These are phyloP conservation scores for Curvularia spicifera DNA, from an alignment of 2,329 filamentous ascomycete genomes.

Conservation along the genomic window DNA sequence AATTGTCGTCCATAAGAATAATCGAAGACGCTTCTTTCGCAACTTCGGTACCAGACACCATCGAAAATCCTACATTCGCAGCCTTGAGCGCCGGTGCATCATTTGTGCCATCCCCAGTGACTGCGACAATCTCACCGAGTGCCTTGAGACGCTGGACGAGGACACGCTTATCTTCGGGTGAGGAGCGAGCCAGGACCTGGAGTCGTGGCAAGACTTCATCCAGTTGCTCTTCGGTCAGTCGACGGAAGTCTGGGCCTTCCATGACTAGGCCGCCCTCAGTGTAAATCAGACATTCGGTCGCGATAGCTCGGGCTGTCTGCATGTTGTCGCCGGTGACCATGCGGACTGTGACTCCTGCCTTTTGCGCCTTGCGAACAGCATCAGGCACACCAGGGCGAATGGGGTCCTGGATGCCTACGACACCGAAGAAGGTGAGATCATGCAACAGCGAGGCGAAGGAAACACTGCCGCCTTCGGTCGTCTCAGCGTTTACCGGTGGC, in stretches of 20 bases:
- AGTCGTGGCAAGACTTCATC: conserved; percentile 80
- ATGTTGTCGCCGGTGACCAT: conserved; percentile 98
- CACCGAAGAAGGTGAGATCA: conserved; percentile 78
- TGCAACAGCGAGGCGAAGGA: conserved; percentile 29
- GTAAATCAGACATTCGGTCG: conserved; percentile 92
- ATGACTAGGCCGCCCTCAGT: conserved; percentile 76
- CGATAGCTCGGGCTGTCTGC: conserved; percentile 95
- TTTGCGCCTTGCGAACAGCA: conserved; percentile 85
- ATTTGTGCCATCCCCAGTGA: conserved; percentile 98
- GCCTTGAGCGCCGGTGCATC: conserved; percentile 97
- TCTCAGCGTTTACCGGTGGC: conserved; percentile 40
- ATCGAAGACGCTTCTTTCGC: conserved; percentile 95
- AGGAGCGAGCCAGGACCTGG: conserved; percentile 92
- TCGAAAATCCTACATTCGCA: conserved; percentile 95
- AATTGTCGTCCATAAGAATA: conserved; percentile 97
- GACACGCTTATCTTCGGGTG: conserved; percentile 92
- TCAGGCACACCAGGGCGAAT: conserved; percentile 86
- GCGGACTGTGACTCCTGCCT: conserved; percentile 91
- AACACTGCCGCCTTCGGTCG: conserved; percentile 31
- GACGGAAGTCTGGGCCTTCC: conserved; percentile 90
- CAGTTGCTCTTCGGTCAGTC: conserved; percentile 76
- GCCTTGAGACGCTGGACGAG: conserved; percentile 93
- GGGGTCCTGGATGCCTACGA: conserved; percentile 94
- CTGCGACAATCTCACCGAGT: conserved; percentile 88
- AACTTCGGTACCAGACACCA: conserved; percentile 93